Evolutionary conservation across 2,329 filamentous ascomycete species (phyloP).

Genomic region (Claviceps fusiformis): DNA sequence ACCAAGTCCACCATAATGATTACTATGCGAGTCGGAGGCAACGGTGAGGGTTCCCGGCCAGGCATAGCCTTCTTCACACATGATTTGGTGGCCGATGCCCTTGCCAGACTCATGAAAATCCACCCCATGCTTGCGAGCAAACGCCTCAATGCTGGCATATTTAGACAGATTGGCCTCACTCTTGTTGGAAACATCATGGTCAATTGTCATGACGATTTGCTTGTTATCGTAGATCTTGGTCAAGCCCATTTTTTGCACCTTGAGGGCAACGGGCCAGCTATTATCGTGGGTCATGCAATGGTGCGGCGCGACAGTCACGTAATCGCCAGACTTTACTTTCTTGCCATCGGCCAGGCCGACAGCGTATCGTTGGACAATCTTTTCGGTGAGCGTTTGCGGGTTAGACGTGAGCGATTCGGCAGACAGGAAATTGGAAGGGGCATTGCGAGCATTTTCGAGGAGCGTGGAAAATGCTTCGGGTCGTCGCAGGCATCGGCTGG

Average conservation of each 20-base stretch:
- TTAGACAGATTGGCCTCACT: constrained; percentile 67
- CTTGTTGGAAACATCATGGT: constrained; percentile 84
- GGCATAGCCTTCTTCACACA: constrained; percentile 47
- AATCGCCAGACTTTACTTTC: constrained; percentile 66
- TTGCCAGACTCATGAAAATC: constrained; percentile 54
- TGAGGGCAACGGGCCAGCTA: constrained; percentile 57
- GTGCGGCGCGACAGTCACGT: constrained; percentile 61
- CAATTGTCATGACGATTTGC: constrained; percentile 72
- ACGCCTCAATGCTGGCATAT: constrained; percentile 67
- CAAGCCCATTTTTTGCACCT: constrained; percentile 70
- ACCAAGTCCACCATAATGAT: constrained; percentile 72
- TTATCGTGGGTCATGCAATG: constrained; percentile 80
- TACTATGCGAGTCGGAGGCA: constrained; percentile 64
- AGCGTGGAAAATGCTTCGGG: constrained; percentile 48
- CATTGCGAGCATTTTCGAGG: constrained; percentile 36
- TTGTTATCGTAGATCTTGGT: constrained; percentile 53
- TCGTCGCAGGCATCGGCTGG: neutral
- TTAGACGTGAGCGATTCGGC: constrained; percentile 21
- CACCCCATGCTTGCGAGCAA: constrained; percentile 65
- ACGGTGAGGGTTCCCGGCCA: constrained; percentile 81
- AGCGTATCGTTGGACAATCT: constrained; percentile 75
- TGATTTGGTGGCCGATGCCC: constrained; percentile 81
- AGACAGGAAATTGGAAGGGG: constrained; percentile 39
- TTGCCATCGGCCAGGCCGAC: constrained; percentile 66
- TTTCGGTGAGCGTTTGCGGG: constrained; percentile 52